These are phyloP conservation scores for Arachis monticola DNA, from an alignment of 331 rosid species.

Conservation along the genomic window DNA sequence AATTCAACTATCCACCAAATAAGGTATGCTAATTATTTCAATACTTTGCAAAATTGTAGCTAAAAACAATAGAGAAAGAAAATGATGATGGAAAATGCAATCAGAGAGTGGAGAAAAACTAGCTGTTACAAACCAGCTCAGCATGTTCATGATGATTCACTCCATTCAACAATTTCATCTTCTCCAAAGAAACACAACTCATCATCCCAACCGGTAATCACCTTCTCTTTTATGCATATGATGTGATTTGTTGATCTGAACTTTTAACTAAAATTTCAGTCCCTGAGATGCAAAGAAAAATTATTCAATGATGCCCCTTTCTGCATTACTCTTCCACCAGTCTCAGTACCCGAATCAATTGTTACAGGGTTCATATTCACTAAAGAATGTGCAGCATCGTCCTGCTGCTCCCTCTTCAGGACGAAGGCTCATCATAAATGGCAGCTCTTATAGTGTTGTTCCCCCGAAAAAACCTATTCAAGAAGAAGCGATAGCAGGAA, in stretches of 20 bases:
- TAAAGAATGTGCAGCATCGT: constrained; percentile 56
- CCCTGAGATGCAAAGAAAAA: constrained; percentile 12
- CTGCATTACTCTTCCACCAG: constrained; percentile 36
- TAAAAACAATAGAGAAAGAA: too few species aligned
- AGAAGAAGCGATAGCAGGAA: constrained; percentile 52
- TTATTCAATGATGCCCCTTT: constrained; percentile 5
- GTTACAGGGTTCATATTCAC: constrained; percentile 37
- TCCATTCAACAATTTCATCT: constrained; percentile 60
- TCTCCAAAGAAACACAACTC: constrained; percentile 58
- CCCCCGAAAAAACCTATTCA: too few species aligned
- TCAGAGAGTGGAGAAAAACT: constrained; percentile 74
- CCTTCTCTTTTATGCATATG: constrained; percentile 3
- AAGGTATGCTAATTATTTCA: too few species aligned
- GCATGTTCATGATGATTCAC: background rate
- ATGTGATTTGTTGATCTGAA: background rate
- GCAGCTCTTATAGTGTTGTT: too few species aligned
- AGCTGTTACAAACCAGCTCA: constrained; percentile 53
- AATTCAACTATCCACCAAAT: constrained; percentile 34
- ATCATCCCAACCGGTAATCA: constrained; percentile 61
- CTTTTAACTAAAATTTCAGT: background rate
- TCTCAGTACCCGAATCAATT: constrained; percentile 29
- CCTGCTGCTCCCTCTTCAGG: too few species aligned
- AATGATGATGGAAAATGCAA: constrained; percentile 30
- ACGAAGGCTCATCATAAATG: too few species aligned
- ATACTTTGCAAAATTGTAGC: too few species aligned